Evolutionary conservation across 768 basidiomycete genomes (phyloP), one percentile per base, ranked within the genome.

Genomic region (Xanthoconium purpureum): DNA sequence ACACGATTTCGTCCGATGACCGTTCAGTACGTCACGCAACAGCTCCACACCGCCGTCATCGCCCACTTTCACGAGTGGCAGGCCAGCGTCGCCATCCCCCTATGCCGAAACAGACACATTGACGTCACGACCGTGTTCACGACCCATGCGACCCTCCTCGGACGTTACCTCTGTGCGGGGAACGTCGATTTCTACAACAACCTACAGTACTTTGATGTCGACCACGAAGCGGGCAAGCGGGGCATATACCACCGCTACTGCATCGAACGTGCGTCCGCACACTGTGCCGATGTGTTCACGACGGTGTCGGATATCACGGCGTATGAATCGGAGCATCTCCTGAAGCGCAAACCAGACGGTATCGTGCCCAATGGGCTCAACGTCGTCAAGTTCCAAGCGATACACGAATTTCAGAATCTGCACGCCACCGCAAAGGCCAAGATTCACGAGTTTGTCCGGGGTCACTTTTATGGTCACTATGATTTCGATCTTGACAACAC

Each of bases 51-150:
- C 6, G 94, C 95, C 17, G 91, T 98, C 64, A 82, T 98, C 55
- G 95, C 94, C 62, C 97, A 99, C 74, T 97, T 99, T 78, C 97
- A 99, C 73, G 97, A 99, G 74, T 99, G 97, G 97, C 97, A 98
- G 71, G 96, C 94, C 10, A 95, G 96, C 44, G 84, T 97, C 45
- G 93, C 95, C 28, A 97, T 98, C 54, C 88, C 93, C 9, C 82
- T 98, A 14, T 96, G 93, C 74, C 82, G 97, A 61, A 98, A 97
- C 75, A 83, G 97, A 50, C 95, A 97, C 70, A 88, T 99, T 69
- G 97, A 99, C 74, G 88, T 99, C 61, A 98, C 96, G 43, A 98
- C 97, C 70, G 89, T 98, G 65, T 98, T 98, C 75, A 98, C 96
- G 18, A 98, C 96, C 33, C 96, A 98, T 71, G 97, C 97, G 11